Conservation (phyloP, 192 early-diverging fungal genomes). For the Coemansia sp. region DNA sequence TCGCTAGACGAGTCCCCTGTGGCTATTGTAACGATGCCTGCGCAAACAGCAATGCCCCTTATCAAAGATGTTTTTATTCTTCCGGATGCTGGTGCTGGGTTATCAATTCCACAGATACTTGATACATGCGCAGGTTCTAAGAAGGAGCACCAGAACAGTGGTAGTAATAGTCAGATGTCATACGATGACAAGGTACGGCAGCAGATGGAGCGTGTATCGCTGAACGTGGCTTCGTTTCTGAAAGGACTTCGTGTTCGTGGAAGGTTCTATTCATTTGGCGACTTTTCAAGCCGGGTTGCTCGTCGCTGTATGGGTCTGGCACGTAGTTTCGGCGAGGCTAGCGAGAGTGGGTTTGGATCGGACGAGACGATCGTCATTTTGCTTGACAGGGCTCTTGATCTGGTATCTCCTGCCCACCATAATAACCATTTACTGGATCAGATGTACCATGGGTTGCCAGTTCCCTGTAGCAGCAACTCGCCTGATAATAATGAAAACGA, state of each 20-base stretch:
- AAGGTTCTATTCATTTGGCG: conserved; percentile 43
- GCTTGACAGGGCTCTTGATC: conserved; percentile 41
- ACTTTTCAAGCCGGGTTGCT: conserved; percentile 23
- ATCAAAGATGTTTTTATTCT: conserved; percentile 24
- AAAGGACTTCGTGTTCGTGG: conserved; percentile 22
- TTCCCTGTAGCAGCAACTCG: background rate
- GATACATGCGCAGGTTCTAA: background rate
- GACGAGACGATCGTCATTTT: conserved; percentile 32
- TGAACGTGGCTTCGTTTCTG: conserved; percentile 29
- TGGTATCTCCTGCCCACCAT: conserved; percentile 40
- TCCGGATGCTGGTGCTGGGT: conserved; percentile 15
- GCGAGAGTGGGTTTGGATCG: background rate
- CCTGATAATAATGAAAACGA: background rate
- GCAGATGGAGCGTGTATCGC: conserved; percentile 27
- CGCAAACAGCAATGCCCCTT: conserved; percentile 13
- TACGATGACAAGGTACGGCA: conserved; percentile 12
- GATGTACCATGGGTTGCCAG: conserved; percentile 21
- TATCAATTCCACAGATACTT: background rate
- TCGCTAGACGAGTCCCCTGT: conserved; percentile 6
- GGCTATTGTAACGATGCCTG: conserved; percentile 14
- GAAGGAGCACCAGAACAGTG: background rate
- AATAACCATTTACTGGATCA: conserved; percentile 32
- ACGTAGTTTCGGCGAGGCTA: background rate
- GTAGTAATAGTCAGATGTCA: background rate
- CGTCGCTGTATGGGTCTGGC: conserved; percentile 33